Conservation (phyloP, 495 filamentous ascomycete species). For the Penicillium coffeae region DNA sequence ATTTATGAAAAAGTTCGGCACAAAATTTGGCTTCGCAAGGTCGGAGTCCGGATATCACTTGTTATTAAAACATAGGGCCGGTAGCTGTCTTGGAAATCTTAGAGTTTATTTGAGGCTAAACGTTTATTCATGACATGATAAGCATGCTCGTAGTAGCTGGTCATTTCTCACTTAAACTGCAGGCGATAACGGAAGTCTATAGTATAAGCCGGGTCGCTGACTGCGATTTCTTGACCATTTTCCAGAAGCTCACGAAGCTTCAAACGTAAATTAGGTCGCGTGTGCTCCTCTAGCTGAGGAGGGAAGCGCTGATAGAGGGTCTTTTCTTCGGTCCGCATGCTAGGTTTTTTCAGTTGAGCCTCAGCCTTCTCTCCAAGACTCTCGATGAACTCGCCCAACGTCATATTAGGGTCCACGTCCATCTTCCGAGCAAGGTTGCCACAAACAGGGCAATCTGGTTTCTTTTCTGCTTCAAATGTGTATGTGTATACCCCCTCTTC, state of each 20-base stretch:
- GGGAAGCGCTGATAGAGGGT: constrained; percentile 89
- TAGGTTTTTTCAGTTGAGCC: constrained; percentile 86
- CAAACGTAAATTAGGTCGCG: constrained; percentile 73
- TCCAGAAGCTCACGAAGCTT: constrained; percentile 63
- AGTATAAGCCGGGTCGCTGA: constrained; percentile 78
- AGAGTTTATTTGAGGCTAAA: constrained; percentile 18
- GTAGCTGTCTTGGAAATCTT: constrained; percentile 24
- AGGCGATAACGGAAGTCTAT: constrained; percentile 69
- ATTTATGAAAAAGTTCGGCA: constrained; percentile 40
- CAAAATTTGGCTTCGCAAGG: constrained; percentile 34
- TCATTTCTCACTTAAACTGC: constrained; percentile 30
- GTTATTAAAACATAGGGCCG: constrained; percentile 26
- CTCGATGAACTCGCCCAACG: constrained; percentile 82
- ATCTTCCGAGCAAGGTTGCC: constrained; percentile 74
- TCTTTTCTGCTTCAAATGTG: constrained; percentile 89
- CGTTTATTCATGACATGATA: constrained; percentile 14
- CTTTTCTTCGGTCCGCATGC: constrained; percentile 71
- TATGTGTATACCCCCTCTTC: constrained; percentile 95
- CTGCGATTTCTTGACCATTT: constrained; percentile 69
- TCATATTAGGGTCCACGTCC: constrained; percentile 63
- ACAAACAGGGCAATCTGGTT: constrained; percentile 92
- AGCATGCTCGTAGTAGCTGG: neutral
- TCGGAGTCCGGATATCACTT: constrained; percentile 33
- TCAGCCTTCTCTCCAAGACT: constrained; percentile 78
- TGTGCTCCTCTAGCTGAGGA: constrained; percentile 73